Base-by-base conservation (phyloP, 2,329 filamentous ascomycete species). In the Diplocarpon rosae region DNA sequence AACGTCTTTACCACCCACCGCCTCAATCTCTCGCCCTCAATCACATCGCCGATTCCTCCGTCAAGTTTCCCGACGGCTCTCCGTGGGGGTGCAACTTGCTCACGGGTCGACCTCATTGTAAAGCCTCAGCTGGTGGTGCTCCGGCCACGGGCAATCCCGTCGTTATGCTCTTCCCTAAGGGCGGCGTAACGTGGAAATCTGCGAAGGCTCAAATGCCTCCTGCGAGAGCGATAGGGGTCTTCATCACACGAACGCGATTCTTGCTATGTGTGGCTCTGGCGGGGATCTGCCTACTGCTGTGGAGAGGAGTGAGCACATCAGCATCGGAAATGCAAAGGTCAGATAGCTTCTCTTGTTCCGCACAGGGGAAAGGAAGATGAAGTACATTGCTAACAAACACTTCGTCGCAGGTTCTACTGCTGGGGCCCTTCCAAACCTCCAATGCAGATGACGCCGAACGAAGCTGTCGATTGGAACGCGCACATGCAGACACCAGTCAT, bases 341-440 rank as follows among this genome's bases (percentile, higher is more conserved):
- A 47, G 56, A 3, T 4, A 47, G 39, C 46, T 49, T 40, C 42
- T 30, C 36, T 39, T 31, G 35, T 24, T 32, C 27, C 30, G 17
- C 20, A 24, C 20, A 24, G 20, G 20, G 20, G 20, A 24, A 24
- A 24, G 20, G 20, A 24, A 3, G 3, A 24, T 7, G 20, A 7
- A 24, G 20, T 3, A 24, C 3, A 3, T 24, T 3, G 3, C 4
- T 24, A 4, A 24, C 20, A 4, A 7, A 24, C 20, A 53, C 43
- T 43, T 46, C 32, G 47, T 31, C 51, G 51, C 60, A 96, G 90
- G 67, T 95, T 94, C 67, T 94, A 95, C 68, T 98, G 92, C 71
- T 96, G 88, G 76, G 92, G 92, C 11, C 90, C 92, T 12, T 78
- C 83, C 17, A 95, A 93, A 70, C 78, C 92, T n/a, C 92, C 92